Evolutionary conservation across 495 filamentous ascomycete species (phyloP).

Genomic region (Cercophora scortea): DNA sequence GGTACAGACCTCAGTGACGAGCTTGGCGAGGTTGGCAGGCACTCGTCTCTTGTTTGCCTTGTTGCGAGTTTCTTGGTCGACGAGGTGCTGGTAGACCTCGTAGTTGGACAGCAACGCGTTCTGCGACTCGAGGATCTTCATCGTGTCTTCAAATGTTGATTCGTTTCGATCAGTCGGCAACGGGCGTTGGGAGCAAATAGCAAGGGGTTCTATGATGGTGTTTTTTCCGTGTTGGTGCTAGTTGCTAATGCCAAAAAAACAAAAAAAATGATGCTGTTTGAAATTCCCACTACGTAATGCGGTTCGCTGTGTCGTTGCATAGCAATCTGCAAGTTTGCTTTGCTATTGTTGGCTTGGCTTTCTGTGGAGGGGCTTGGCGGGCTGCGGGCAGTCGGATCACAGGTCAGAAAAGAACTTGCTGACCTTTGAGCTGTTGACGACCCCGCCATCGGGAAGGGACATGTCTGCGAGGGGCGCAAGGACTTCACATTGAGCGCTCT

Average conservation of each 20-base stretch:
- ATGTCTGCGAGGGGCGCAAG: no score
- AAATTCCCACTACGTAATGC: no score
- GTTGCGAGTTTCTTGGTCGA: slow-evolving; percentile 30
- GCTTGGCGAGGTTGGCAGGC: slow-evolving; percentile 30
- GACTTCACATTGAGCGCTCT: background rate
- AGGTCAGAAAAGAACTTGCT: background rate
- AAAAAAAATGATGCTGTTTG: no score
- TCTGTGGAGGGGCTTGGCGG: background rate
- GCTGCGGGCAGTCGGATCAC: background rate
- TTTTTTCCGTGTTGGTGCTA: no score
- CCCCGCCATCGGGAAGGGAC: no score
- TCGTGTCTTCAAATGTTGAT: slow-evolving; percentile 9
- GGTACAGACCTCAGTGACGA: slow-evolving; percentile 17
- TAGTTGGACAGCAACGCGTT: slow-evolving; percentile 39
- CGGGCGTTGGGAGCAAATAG: background rate
- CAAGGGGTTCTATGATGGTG: background rate
- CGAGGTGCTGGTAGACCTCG: slow-evolving; percentile 40
- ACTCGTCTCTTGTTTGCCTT: slow-evolving; percentile 30
- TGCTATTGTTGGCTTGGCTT: background rate
- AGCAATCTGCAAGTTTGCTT: background rate
- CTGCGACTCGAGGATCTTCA: slow-evolving; percentile 44
- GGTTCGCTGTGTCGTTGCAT: background rate
- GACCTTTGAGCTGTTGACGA: no score
- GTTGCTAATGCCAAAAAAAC: no score
- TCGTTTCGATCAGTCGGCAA: background rate